Evolutionary conservation across 2,329 filamentous ascomycete genomes (phyloP).

Genomic region (Penicillium aurantiogriseum): DNA sequence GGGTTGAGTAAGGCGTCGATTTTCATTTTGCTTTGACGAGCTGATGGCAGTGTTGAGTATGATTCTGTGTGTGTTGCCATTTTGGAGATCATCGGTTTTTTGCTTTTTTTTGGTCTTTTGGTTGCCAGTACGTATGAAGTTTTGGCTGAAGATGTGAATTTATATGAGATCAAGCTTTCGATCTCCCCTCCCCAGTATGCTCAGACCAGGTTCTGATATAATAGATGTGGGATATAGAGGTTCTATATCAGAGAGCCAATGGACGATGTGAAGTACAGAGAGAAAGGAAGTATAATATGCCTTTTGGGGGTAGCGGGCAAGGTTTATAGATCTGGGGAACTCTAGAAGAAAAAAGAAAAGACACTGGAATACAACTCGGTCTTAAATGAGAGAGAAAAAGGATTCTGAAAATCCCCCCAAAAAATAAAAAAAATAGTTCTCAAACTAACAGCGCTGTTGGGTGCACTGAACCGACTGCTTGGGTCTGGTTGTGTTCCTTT

Average conservation of each 20-base stretch:
- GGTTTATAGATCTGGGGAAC: constrained; percentile 24
- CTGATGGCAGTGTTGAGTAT: constrained; percentile 21
- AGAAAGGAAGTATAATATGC: constrained; percentile 1
- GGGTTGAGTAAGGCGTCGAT: constrained; percentile 38
- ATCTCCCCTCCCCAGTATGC: neutral
- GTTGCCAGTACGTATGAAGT: neutral
- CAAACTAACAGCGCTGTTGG: constrained; percentile 23
- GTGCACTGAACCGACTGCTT: constrained; percentile 20
- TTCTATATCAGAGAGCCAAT: constrained; percentile 6
- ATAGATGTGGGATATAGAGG: constrained; percentile 1
- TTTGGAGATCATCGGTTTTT: neutral
- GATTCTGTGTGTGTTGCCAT: constrained; percentile 22
- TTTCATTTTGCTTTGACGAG: constrained; percentile 34
- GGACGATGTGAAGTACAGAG: constrained; percentile 1
- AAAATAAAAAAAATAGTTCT: constrained; percentile 8
- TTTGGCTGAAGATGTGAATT: neutral
- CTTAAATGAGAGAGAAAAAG: constrained; percentile 21
- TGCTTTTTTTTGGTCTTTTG: too few species aligned
- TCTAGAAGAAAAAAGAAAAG: constrained; percentile 9
- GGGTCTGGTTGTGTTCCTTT: constrained; percentile 26
- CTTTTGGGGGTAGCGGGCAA: constrained; percentile 4
- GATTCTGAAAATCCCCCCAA: constrained; percentile 1
- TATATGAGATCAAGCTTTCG: neutral
- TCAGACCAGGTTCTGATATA: constrained; percentile 1
- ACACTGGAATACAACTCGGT: constrained; percentile 20